phyloP scores from a whole-genome alignment of 768 basidiomycete genomes.

The Fistulinella prunicolor region DNA sequence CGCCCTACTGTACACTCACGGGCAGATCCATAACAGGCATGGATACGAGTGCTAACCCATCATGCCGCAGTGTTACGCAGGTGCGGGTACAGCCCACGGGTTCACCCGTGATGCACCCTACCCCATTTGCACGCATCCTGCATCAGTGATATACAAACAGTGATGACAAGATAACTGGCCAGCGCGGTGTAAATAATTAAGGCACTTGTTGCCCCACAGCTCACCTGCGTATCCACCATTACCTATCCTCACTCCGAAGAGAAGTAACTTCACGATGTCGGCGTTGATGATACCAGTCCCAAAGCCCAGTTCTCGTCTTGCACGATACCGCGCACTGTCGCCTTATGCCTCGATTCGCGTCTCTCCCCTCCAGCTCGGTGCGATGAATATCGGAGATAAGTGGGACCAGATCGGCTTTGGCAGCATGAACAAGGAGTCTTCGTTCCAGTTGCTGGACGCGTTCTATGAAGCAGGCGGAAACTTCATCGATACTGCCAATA shows the following conservation, averaged over 20 bases:
- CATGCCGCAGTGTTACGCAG: too few relatives aligned
- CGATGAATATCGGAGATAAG: conserved; percentile 44
- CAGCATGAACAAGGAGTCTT: conserved; percentile 38
- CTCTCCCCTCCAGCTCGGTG: conserved; percentile 47
- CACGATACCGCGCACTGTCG: conserved; percentile 37
- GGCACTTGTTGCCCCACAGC: too few relatives aligned
- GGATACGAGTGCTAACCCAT: too few relatives aligned
- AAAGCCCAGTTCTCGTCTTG: conserved; percentile 32
- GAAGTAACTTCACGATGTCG: neutral
- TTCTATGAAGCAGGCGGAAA: conserved; percentile 46
- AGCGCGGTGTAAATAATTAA: too few relatives aligned
- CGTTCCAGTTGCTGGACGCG: conserved; percentile 47
- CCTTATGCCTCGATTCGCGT: conserved; percentile 44
- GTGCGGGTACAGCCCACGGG: too few relatives aligned
- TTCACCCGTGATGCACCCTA: too few relatives aligned
- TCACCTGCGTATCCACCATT: neutral
- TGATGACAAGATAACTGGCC: too few relatives aligned
- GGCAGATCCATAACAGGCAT: too few relatives aligned
- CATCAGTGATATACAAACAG: too few relatives aligned
- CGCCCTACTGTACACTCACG: too few relatives aligned
- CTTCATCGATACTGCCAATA: conserved; percentile 49
- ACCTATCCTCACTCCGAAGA: neutral
- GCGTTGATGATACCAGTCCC: conserved; percentile 11
- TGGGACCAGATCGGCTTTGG: conserved; percentile 34
- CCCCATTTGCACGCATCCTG: too few relatives aligned